phyloP scores from a whole-genome alignment of 805 yeast genomes.

The Wickerhamiella galacta region DNA sequence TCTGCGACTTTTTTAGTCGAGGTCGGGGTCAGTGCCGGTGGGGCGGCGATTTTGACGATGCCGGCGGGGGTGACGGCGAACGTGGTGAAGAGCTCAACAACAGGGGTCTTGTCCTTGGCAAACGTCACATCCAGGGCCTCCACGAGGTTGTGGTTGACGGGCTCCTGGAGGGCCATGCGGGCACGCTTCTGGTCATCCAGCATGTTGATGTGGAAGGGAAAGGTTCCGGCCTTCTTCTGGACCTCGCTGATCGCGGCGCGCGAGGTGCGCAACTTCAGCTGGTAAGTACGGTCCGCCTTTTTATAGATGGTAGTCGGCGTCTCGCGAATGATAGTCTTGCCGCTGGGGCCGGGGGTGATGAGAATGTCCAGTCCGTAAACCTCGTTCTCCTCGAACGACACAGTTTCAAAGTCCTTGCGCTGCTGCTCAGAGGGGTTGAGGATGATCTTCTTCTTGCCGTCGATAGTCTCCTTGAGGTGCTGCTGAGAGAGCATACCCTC shows the following conservation, averaged over 20 bases:
- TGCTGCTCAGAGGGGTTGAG: constrained; percentile 58
- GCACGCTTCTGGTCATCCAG: constrained; percentile 55
- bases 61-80: constrained; percentile 63
- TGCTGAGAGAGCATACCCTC: constrained; percentile 67
- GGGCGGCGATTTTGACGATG: constrained; percentile 42
- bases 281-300: constrained; percentile 46
- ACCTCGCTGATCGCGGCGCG: constrained; percentile 49
- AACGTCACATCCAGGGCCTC: constrained; percentile 51
- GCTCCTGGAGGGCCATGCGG: constrained; percentile 59
- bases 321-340: constrained; percentile 45
- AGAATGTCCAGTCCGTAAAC: constrained; percentile 64
- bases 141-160: constrained; percentile 47
- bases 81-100: constrained; percentile 62
- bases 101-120: constrained; percentile 47
- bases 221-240: constrained; percentile 45
- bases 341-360: constrained; percentile 42
- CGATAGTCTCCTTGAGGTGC: constrained; percentile 47
- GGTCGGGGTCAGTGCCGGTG: constrained; percentile 32
- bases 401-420: constrained; percentile 43
- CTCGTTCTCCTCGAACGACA: constrained; percentile 55
- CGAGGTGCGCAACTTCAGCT: constrained; percentile 55
- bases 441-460: constrained; percentile 62
- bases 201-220: constrained; percentile 53
- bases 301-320: constrained; percentile 55
- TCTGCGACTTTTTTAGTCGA: constrained; percentile 37